A percentile compares a stretch with the other conserved stretches of the same genome.
Conservation (phyloP, 23 red algal species). For the Rhodosorus marinus region DNA sequence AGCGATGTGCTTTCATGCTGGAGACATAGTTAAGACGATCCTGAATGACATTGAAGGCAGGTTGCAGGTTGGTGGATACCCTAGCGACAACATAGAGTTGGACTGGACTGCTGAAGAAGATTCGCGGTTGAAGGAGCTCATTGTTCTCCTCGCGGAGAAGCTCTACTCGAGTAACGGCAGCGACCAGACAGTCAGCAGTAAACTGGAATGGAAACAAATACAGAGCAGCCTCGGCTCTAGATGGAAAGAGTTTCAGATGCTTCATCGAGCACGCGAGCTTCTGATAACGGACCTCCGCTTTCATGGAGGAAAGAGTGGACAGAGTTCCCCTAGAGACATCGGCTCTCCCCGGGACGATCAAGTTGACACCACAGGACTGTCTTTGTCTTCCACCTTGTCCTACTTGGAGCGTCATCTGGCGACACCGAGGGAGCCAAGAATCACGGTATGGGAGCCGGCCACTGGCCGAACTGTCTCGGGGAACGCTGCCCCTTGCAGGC, state of each 20-base stretch:
- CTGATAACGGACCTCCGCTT: conserved; percentile 2
- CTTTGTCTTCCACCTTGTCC: too few species aligned
- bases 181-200: background rate
- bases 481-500: conserved; percentile 90
- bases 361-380: background rate
- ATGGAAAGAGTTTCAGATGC: conserved; percentile 13
- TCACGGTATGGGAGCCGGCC: conserved; percentile 96
- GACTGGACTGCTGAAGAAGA: conserved; percentile 74
- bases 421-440: conserved; percentile 61
- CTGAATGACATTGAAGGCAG: too few species aligned
- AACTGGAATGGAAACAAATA: conserved; percentile 7
- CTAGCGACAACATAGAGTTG: background rate
- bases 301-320: background rate
- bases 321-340: background rate
- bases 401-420: conserved; percentile 34
- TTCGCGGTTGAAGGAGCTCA: conserved; percentile 62
- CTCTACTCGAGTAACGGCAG: background rate
- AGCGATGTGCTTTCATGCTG: conserved; percentile 16
- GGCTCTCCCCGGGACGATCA: background rate
- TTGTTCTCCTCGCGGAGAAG: conserved; percentile 61
- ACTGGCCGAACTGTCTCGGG: conserved; percentile 83
- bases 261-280: conserved; percentile 36
- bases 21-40: background rate
- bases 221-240: conserved; percentile 11
- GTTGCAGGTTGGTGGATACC: too few species aligned